phyloP scores from a whole-genome alignment of 2,329 filamentous ascomycete genomes.

The Plenodomus lindquistii region DNA sequence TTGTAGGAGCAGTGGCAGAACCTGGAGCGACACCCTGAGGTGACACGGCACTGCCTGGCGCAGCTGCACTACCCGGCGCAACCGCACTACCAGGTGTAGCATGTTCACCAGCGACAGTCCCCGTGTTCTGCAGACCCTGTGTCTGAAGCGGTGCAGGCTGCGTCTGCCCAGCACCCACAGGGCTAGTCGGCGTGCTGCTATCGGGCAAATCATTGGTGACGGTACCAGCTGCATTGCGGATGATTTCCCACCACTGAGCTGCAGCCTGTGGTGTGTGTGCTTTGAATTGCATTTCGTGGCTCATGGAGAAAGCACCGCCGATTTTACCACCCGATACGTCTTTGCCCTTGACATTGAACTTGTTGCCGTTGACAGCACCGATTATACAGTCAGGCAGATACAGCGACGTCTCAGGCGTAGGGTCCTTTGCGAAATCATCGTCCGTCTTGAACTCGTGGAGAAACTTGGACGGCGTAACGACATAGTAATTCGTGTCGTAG shows the following conservation, averaged over 20 bases:
- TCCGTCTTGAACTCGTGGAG: constrained; percentile 96
- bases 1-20: constrained; percentile 15
- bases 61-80: constrained; percentile 11
- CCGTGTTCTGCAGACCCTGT: constrained; percentile 31
- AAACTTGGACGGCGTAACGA: constrained; percentile 84
- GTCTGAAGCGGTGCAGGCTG: constrained; percentile 38
- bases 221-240: constrained; percentile 63
- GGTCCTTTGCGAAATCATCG: constrained; percentile 73
- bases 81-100: constrained; percentile 20
- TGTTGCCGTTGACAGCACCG: constrained; percentile 71
- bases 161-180: constrained; percentile 23
- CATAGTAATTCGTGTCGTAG: constrained; percentile 84
- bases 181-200: constrained; percentile 43
- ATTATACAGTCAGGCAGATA: constrained; percentile 90
- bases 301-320: constrained; percentile 78
- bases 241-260: constrained; percentile 80
- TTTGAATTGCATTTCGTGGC: constrained; percentile 83
- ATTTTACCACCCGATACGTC: constrained; percentile 78
- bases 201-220: constrained; percentile 48
- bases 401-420: constrained; percentile 82
- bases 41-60: constrained; percentile 13
- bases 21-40: constrained; percentile 10
- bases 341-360: constrained; percentile 96
- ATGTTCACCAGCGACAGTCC: constrained; percentile 14
- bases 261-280: constrained; percentile 80